These are phyloP conservation scores for Hapsidospora chrysogenum DNA, from an alignment of 495 filamentous ascomycete species.

Conservation along the genomic window DNA sequence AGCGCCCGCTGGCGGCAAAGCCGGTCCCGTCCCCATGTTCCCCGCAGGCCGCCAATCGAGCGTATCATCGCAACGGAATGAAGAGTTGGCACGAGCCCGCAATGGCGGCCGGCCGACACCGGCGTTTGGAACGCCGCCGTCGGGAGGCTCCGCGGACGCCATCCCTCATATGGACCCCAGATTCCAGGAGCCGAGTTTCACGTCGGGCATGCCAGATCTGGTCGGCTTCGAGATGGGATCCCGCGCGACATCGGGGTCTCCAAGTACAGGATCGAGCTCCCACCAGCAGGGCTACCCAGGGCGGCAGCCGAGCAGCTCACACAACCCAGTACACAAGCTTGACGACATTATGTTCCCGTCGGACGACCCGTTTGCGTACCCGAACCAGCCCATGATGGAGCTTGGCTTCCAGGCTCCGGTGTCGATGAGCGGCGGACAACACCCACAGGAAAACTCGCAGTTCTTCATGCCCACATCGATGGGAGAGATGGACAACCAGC, in stretches of 20 bases:
- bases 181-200: conserved; percentile 11
- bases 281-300: conserved; percentile 10
- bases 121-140: conserved; percentile 7
- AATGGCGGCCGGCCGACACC: conserved; percentile 6
- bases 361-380: conserved; percentile 77
- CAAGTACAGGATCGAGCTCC: conserved; percentile 7
- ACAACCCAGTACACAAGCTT: conserved; percentile 48
- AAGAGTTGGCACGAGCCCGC: conserved; percentile 29
- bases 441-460: conserved; percentile 12
- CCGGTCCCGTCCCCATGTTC: conserved; percentile 10
- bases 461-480: conserved; percentile 25
- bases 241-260: conserved; percentile 10
- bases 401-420: conserved; percentile 15
- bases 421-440: conserved; percentile 1
- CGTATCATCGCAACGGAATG: conserved; percentile 16
- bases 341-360: conserved; percentile 88
- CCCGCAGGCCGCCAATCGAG: conserved; percentile 6
- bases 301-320: conserved; percentile 15
- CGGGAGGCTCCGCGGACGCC: conserved; percentile 17
- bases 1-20: conserved; percentile 25
- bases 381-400: conserved; percentile 61
- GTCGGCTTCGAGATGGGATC: conserved; percentile 14
- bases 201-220: conserved; percentile 12
- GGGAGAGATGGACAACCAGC: conserved; percentile 29
- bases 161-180: conserved; percentile 11